Evolutionary conservation across 1,284 basidiomycete genomes (phyloP), one percentile per base, ranked within the genome.

Genomic region (Agaricales sp.): DNA sequence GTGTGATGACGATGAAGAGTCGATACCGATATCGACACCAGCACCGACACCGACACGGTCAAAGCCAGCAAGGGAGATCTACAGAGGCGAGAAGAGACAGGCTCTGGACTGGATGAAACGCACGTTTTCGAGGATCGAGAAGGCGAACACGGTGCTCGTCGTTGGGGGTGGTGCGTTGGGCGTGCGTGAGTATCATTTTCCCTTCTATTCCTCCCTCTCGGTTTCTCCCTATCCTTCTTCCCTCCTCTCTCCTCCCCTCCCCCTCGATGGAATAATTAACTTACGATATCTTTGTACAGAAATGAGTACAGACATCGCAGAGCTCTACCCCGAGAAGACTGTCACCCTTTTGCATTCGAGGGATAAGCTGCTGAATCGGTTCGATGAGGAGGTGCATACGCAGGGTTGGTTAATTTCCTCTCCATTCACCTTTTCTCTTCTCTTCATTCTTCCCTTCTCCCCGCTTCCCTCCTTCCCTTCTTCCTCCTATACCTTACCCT

Each of bases 331-430:
- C 0, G 58, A 62, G 22, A 82, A 80, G 58, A 59, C 63, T 2
- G 75, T 87, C 1, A 84, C 82, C 0, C 67, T 87, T n/a, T 64
- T 87, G 0, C 84, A 87, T 59, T 84, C 81, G 0, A 71, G 85
- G 2, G 54, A 64, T 14, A 71, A 69, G 19, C 67, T 87, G 3
- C 66, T 87, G 18, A 80, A 80, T 0, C 62, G 69, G 13, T 87
- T 83, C 57, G 71, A 82, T 49, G 59, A 67, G 26, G 13, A 43
- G n/a, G 30, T 35, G 30, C 30, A 35, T 35, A 35, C 30, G 11
- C 30, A 35, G 30, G 30, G 30, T 35, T 8, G n/a, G 30, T n/a
- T 35, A 8, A 35, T n/a, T n/a, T 11, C n/a, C n/a, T 35, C 30
- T 35, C n/a, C n/a, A 8, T 8, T 35, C 30, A 35, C n/a, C n/a